These are phyloP conservation scores for Marasmius sp. DNA, from an alignment of 1,284 basidiomycete species.

Conservation along the genomic window DNA sequence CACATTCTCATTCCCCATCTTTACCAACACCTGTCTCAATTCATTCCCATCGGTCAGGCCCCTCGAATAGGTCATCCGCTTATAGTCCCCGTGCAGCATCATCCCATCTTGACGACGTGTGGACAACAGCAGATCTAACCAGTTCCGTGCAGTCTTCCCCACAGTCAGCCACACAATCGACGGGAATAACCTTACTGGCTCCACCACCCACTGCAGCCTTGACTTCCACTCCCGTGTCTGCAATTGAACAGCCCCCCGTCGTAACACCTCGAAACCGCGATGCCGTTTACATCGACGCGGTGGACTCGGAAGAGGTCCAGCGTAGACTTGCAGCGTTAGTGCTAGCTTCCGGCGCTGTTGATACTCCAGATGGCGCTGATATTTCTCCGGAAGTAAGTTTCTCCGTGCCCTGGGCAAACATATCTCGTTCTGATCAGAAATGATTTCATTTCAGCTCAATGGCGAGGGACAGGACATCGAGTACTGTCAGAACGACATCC, in stretches of 20 bases:
- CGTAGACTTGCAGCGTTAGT: neutral
- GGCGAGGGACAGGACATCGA: neutral
- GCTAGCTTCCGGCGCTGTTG: neutral
- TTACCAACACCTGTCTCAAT: neutral
- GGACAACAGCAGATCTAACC: neutral
- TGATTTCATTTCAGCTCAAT: neutral
- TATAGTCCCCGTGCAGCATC: neutral
- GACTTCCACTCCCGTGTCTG: neutral
- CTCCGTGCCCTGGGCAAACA: neutral
- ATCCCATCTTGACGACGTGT: neutral
- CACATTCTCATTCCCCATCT: neutral
- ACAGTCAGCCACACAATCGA: neutral
- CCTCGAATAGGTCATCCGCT: neutral
- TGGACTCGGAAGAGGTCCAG: neutral
- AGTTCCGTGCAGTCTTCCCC: neutral
- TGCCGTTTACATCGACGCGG: neutral
- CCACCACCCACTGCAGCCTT: neutral
- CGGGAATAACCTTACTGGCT: neutral
- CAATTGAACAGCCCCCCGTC: neutral
- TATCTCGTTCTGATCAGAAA: neutral
- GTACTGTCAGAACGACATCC: neutral
- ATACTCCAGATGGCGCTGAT: neutral
- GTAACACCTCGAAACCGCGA: neutral
- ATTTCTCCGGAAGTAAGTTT: neutral
- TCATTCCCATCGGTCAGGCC: neutral